phyloP scores from a whole-genome alignment of 805 yeast species.

The Candida sakaeoensis region DNA sequence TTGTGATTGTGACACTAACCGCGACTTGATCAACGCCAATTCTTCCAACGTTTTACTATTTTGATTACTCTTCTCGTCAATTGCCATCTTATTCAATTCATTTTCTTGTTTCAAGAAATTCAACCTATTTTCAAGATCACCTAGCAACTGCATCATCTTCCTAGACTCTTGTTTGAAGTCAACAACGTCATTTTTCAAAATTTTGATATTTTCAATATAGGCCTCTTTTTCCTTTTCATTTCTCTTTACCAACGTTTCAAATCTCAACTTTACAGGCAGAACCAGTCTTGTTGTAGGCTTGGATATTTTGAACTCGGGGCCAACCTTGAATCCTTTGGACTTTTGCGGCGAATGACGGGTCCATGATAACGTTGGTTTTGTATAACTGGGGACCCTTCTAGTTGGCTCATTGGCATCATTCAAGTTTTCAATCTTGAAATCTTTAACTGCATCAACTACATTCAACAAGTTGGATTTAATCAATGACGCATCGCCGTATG shows the following conservation, averaged over 20 bases:
- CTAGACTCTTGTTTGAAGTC: not conserved
- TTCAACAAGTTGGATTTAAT: constrained; percentile 25
- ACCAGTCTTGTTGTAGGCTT: constrained; percentile 1
- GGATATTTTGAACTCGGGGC: constrained; percentile 1
- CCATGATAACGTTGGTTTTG: constrained; percentile 30
- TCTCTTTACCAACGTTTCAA: not conserved
- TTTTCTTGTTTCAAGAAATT: constrained; percentile 1
- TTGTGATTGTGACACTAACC: constrained; percentile 2
- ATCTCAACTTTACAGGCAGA: not conserved
- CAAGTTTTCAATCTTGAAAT: constrained; percentile 14
- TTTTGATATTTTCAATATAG: constrained; percentile 1
- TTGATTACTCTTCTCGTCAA: not conserved
- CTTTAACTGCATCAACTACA: constrained; percentile 20
- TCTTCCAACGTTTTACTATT: not conserved
- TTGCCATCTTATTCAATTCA: not conserved
- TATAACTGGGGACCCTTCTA: constrained; percentile 22
- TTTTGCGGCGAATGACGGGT: constrained; percentile 2
- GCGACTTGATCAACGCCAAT: not conserved
- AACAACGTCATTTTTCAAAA: constrained; percentile 1
- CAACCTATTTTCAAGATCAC: not conserved
- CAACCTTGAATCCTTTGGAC: not conserved
- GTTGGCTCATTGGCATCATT: not conserved
- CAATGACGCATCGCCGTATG: constrained; percentile 19
- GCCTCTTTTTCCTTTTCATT: not conserved
- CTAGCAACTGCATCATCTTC: not conserved